Evolutionary conservation across 768 basidiomycete genomes (phyloP).

Genomic region (Pholiota molesta): DNA sequence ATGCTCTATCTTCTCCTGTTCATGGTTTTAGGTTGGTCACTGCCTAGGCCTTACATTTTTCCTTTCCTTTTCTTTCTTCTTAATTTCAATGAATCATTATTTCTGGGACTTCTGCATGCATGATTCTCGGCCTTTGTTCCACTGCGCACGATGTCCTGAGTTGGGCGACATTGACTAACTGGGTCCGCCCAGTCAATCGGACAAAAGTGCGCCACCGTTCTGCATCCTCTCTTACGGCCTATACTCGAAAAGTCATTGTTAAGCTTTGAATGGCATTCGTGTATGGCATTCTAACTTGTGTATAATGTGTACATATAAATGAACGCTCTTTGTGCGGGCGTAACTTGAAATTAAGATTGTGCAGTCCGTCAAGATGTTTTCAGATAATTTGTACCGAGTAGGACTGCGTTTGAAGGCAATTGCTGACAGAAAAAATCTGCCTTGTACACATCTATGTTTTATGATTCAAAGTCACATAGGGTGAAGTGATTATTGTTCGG

Average conservation of each 20-base stretch:
- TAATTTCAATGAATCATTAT: neutral
- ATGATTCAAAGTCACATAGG: no score
- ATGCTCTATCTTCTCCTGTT: neutral
- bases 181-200: neutral
- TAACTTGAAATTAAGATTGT: neutral
- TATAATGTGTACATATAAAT: neutral
- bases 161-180: neutral
- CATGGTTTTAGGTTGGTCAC: neutral
- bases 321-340: neutral
- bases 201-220: neutral
- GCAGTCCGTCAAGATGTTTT: neutral
- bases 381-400: no score
- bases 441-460: no score
- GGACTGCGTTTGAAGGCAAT: no score
- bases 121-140: neutral
- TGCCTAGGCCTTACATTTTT: neutral
- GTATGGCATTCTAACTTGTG: neutral
- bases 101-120: neutral
- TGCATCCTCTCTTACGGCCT: neutral
- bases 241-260: neutral
- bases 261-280: neutral
- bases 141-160: neutral
- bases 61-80: neutral
- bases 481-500: no score
- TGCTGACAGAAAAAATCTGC: no score